Conservation (phyloP, 2,329 filamentous ascomycete species). For the Fusarium sp. region DNA sequence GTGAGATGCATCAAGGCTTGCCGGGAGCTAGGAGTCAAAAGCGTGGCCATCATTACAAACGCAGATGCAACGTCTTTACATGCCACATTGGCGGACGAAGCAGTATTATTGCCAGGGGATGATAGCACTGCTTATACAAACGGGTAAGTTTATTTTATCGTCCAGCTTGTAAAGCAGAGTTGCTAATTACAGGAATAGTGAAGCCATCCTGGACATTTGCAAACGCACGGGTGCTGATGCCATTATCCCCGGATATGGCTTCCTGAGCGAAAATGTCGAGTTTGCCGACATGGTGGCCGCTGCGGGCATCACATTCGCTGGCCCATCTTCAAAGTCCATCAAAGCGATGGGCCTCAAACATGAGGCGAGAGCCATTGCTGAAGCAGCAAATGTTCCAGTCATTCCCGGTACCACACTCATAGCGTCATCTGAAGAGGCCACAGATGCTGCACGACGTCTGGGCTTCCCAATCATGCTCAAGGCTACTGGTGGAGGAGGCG, state of each 20-base stretch:
- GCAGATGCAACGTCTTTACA: slow-evolving; percentile 63
- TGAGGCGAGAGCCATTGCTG: background rate
- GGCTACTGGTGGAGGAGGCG: background rate
- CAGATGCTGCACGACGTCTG: background rate
- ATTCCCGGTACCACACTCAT: background rate
- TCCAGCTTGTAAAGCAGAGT: background rate
- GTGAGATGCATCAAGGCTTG: slow-evolving; percentile 58
- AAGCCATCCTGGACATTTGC: slow-evolving; percentile 47
- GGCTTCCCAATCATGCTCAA: background rate
- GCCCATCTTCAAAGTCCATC: slow-evolving; percentile 65
- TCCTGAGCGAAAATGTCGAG: slow-evolving; percentile 51
- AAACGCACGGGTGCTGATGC: slow-evolving; percentile 61
- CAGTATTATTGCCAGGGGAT: slow-evolving; percentile 55
- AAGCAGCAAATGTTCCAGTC: background rate
- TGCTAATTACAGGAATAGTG: slow-evolving; percentile 26
- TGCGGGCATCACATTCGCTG: slow-evolving; percentile 68
- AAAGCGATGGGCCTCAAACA: slow-evolving; percentile 51
- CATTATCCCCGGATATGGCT: slow-evolving; percentile 57
- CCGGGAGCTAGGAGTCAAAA: slow-evolving; percentile 62
- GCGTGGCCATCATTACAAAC: slow-evolving; percentile 66
- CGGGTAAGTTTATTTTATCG: background rate
- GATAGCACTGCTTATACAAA: background rate
- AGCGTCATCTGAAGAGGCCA: background rate
- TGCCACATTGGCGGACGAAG: slow-evolving; percentile 60
- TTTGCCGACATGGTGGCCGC: slow-evolving; percentile 66